A percentile compares a stretch with the other conserved stretches of the same genome.
phyloP scores from a whole-genome alignment of 768 basidiomycete genomes.

The Omphalotus guepiniiformis region DNA sequence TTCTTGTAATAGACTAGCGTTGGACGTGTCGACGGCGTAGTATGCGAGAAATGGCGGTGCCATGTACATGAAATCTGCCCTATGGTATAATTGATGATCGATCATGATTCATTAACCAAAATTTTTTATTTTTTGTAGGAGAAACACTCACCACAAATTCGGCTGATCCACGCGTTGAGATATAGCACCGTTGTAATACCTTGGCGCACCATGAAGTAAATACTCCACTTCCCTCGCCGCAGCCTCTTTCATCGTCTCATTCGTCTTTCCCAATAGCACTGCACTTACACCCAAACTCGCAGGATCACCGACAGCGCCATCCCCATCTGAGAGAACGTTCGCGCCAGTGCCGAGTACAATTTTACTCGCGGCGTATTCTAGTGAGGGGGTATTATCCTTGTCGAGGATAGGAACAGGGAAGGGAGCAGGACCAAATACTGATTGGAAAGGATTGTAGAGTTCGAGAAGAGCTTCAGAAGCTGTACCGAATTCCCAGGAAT shows the following conservation, averaged over 20 bases:
- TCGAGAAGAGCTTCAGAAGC: slow-evolving; percentile 40
- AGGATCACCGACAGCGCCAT: slow-evolving; percentile 42
- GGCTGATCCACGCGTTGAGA: slow-evolving; percentile 35
- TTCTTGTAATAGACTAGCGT: slow-evolving; percentile 30
- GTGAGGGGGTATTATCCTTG: slow-evolving; percentile 15
- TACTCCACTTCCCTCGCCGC: slow-evolving; percentile 29
- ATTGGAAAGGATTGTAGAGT: slow-evolving; percentile 33
- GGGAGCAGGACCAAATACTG: slow-evolving; percentile 33
- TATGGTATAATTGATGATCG: not conserved
- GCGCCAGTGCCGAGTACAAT: slow-evolving; percentile 31
- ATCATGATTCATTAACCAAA: not conserved
- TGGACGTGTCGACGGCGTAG: slow-evolving; percentile 52
- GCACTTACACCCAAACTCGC: slow-evolving; percentile 46
- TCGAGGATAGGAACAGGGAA: slow-evolving; percentile 27
- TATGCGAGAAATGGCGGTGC: slow-evolving; percentile 85
- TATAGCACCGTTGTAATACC: slow-evolving; percentile 41
- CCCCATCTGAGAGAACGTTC: slow-evolving; percentile 31
- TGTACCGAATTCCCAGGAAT: slow-evolving; percentile 42
- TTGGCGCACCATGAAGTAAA: slow-evolving; percentile 31
- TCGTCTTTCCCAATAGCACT: slow-evolving; percentile 35
- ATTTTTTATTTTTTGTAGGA: not conserved
- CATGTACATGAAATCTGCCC: slow-evolving; percentile 47
- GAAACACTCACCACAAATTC: slow-evolving; percentile 37
- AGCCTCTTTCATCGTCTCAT: slow-evolving; percentile 27
- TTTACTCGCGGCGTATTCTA: slow-evolving; percentile 35